Base-by-base conservation (phyloP, 2,329 filamentous ascomycete genomes). In the Colletotrichum sp. region DNA sequence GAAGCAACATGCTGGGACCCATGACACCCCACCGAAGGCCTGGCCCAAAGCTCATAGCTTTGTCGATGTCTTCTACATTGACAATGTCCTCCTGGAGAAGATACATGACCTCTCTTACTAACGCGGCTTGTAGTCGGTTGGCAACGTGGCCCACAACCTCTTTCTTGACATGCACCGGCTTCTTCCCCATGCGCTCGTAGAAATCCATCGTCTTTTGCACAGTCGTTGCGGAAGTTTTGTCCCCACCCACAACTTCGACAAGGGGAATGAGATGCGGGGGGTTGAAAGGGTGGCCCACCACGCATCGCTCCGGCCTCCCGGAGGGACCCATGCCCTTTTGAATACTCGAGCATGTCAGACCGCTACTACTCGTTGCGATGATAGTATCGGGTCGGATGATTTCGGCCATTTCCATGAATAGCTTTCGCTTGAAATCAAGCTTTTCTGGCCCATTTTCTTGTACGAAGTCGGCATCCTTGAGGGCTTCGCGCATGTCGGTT, bases 271-370 rank as follows among this genome's bases (percentile, higher is more conserved):
- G 80, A 76, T 89, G 87, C 8, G 87, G 87, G 11, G 87, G 87
- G 77, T 89, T 88, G 81, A 88, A 88, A 0, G 87, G 87, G 77
- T 89, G 87, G 6, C 86, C 87, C 30, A 89, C 83, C 1, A 87
- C 78, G 39, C 86, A 81, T n/a, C 85, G 82, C 25, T 78, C 79
- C 0, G 85, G 83, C 36, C 81, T 30, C 19, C 27, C 55, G 13
- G 39, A 16, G 15, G 25, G 4, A 16, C 44, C 12, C 66, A 74
- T 74, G 15, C 66, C 66, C 3, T 59, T n/a, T 27, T 71, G 84
- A 11, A 87, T 79, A 16, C 85, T 85, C 9, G 83, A 85, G 6
- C 84, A 86, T 8, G 83, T 84, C 2, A 71, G 15, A 19, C 71
- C 71, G 34, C 71, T 74, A 34, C 71, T 74, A 11, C 71, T 74